Conservation (phyloP, 345 rosid genomes). For the Arabidopsis thaliana region TAIR10.1 NC_003076.8:18351001-18351500, state of each 20-base stretch:
- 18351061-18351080: slow-evolving; percentile 44
- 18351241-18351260: slow-evolving; percentile 64
- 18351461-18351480: slow-evolving; percentile 53
- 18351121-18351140: slow-evolving; percentile 54
- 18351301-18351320: slow-evolving; percentile 48
- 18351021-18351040: slow-evolving; percentile 56
- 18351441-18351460: slow-evolving; percentile 46
- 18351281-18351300: slow-evolving; percentile 54
- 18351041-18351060: slow-evolving; percentile 57
- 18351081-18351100: slow-evolving; percentile 51
- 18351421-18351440: slow-evolving; percentile 45
- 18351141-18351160: slow-evolving; percentile 57
- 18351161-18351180: slow-evolving; percentile 73
- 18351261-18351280: slow-evolving; percentile 61
- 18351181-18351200: slow-evolving; percentile 96
- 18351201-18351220: slow-evolving; percentile 96
- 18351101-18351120: slow-evolving; percentile 52
- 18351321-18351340: slow-evolving; percentile 48
- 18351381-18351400: slow-evolving; percentile 46
- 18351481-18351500: slow-evolving; percentile 73
- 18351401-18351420: slow-evolving; percentile 46
- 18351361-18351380: slow-evolving; percentile 46
- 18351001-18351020: slow-evolving; percentile 60
- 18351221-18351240: slow-evolving; percentile 84
- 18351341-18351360: slow-evolving; percentile 42